Evolutionary conservation across 2,329 filamentous ascomycete species (phyloP), one percentile per base, ranked within the genome.

Genomic region (Botrytis hyacinthi): DNA sequence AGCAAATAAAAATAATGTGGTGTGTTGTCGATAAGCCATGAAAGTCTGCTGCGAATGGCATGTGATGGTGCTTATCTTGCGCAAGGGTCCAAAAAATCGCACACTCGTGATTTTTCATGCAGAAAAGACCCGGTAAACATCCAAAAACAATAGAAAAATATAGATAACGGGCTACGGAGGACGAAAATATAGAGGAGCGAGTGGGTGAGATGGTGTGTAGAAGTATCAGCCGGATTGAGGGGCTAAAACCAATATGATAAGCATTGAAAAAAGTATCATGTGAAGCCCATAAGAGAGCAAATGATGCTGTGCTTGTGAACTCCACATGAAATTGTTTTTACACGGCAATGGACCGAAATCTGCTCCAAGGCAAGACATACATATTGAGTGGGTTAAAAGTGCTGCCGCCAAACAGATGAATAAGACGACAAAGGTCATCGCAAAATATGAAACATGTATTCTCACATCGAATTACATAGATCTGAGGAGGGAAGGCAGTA

Each of bases 31-130:
- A 72, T 72, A 72, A 72, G 70, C 62, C 29, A 42, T 68, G 40
- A 29, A 66, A 26, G 70, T 72, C 70, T 54, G 70, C 62, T 72
- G 70, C 37, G 35, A 60, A 72, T n/a, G 62, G 51, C 70, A 72
- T 72, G 70, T 72, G 70, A 72, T 68, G 70, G 37, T 72, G 46
- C 70, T 72, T 72, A 72, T 72, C 70, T 72, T 68, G 10, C 26
- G 16, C 70, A 72, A 26, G 69, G 70, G 54, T 72, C 35, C 40
- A 61, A 42, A 61, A 44, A 59, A 46, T 48, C 40, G 16, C 51
- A 72, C 69, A 71, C 69, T 67, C 63, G 40, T 57, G 37, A 67
- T 65, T 66, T 32, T 22, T 51, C 69, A 72, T 60, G 46, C 62
- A 54, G 61, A 29, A 48, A 63, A 48, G 20, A 66, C n/a, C 44